These are phyloP conservation scores for Venturia carpophila DNA, from an alignment of 2,329 filamentous ascomycete genomes.

Conservation along the genomic window DNA sequence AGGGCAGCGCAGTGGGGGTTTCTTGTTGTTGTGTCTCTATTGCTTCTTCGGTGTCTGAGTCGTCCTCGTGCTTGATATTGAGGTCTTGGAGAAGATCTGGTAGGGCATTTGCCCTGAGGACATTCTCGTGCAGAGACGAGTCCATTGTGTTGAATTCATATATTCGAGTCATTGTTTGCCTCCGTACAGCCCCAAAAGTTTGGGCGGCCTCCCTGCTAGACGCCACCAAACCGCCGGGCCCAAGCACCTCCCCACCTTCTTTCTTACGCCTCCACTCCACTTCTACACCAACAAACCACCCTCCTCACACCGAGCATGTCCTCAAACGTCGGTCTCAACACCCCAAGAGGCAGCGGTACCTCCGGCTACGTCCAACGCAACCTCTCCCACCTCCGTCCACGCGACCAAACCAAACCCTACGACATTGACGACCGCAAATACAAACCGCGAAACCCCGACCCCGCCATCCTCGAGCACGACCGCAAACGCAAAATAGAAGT, in stretches of 20 bases:
- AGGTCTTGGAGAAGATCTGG: not conserved
- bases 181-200: not conserved
- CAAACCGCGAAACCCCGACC: slow-evolving; percentile 65
- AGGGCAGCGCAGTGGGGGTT: slow-evolving; percentile 46
- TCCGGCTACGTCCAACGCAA: slow-evolving; percentile 98
- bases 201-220: not conserved
- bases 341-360: slow-evolving; percentile 88
- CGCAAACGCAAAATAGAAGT: slow-evolving; percentile 86
- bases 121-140: slow-evolving; percentile 7
- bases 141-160: not conserved
- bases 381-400: slow-evolving; percentile 76
- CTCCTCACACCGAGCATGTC: slow-evolving; percentile 54
- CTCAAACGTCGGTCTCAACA: slow-evolving; percentile 92
- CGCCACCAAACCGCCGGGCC: not conserved
- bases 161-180: not conserved
- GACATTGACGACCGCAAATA: slow-evolving; percentile 62
- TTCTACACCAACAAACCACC: not conserved
- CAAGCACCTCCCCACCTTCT: no score
- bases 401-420: slow-evolving; percentile 66
- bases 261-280: not conserved
- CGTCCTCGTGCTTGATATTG: slow-evolving; percentile 13
- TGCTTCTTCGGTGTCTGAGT: slow-evolving; percentile 12
- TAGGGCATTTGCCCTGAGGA: slow-evolving; percentile 6
- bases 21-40: not conserved
- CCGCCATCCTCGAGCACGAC: slow-evolving; percentile 90